These are phyloP conservation scores for Erysimum cheiri DNA, from an alignment of 441 rosid species.

Conservation along the genomic window DNA sequence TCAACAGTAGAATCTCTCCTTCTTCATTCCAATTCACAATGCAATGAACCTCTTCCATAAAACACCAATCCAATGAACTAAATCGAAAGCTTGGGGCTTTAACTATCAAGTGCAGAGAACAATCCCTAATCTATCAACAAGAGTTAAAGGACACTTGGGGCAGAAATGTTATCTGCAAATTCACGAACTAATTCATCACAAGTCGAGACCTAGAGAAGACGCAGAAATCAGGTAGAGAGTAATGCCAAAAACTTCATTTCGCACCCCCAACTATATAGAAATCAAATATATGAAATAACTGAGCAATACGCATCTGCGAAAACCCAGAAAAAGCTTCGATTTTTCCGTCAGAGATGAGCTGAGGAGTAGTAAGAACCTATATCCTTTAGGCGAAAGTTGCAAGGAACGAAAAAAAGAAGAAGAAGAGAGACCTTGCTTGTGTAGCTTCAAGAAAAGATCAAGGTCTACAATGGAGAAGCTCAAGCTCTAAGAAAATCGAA, in stretches of 20 bases:
- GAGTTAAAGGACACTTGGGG: background rate
- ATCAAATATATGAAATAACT: slow-evolving; percentile 11
- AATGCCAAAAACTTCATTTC: slow-evolving; percentile 9
- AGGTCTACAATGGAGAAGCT: slow-evolving; percentile 28
- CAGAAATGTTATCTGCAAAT: slow-evolving; percentile 9
- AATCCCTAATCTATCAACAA: slow-evolving; percentile 10
- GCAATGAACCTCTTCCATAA: slow-evolving; percentile 27
- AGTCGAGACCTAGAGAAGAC: background rate
- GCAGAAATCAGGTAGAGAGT: background rate
- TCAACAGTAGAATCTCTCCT: slow-evolving; percentile 21
- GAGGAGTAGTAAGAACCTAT: slow-evolving; percentile 10
- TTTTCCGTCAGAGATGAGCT: slow-evolving; percentile 26
- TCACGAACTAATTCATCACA: slow-evolving; percentile 3
- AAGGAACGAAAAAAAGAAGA: background rate
- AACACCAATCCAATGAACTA: slow-evolving; percentile 22
- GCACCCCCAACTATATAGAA: slow-evolving; percentile 12
- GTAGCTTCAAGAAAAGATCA: slow-evolving; percentile 28
- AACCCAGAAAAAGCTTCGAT: slow-evolving; percentile 25
- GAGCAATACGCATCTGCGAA: slow-evolving; percentile 2
- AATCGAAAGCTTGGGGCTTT: slow-evolving; percentile 30
- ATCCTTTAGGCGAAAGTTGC: slow-evolving; percentile 5
- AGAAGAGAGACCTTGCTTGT: slow-evolving; percentile 22
- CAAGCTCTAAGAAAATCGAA: background rate
- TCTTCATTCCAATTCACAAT: slow-evolving; percentile 15
- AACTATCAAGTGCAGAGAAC: background rate